Base-by-base conservation (phyloP, 805 yeast species). In the Kuraishia capsulata region DNA sequence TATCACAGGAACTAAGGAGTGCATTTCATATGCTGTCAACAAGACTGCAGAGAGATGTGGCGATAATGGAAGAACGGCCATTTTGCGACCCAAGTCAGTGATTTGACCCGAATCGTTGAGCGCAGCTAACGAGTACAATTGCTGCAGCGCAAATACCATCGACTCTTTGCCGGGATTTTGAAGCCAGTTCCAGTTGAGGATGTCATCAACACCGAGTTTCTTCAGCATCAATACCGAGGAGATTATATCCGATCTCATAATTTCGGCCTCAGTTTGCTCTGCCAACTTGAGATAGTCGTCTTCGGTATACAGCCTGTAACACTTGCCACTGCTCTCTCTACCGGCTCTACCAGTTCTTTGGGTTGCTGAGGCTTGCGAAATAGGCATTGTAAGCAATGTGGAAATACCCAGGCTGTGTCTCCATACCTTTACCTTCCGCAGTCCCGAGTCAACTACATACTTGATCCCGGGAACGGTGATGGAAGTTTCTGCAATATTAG, bases 281-380 rank as follows among this genome's bases (percentile, higher is more conserved):
- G 82, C 78, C 39, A 92, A 62, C 44, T 70, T 70, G 3, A 57
- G 42, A 49, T 74, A 90, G 41, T 84, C 81, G 1, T 62, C 54
- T 49, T 90, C 97, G 36, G 84, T 78, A 56, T 81, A 92, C 28
- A 92, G 61, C 42, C 97, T 64, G 59, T 69, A 92, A 33, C 92
- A 85, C 56, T 90, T 90, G 32, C 99, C 99, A 23, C 82, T 76
- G 14, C 78, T 71, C 61, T 92, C 97, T 76, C 99, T 86, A 44
- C 99, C 99, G n/a, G 99, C 97, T 69, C 99, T 84, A 57, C 99
- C 99, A 34, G 89, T 78, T 60, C 99, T 69, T 64, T 92, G 99
- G 26, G 84, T 75, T 0, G 97, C 98, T 30, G 95, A 83, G 0
- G 97, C 95, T 51, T 83, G 86, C 0, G 97, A 88, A 18, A 92